Percentiles rank a stretch among this genome's conserved stretches.
phyloP scores from a whole-genome alignment of 495 filamentous ascomycete genomes.

The Daldinia caldariorum region DNA sequence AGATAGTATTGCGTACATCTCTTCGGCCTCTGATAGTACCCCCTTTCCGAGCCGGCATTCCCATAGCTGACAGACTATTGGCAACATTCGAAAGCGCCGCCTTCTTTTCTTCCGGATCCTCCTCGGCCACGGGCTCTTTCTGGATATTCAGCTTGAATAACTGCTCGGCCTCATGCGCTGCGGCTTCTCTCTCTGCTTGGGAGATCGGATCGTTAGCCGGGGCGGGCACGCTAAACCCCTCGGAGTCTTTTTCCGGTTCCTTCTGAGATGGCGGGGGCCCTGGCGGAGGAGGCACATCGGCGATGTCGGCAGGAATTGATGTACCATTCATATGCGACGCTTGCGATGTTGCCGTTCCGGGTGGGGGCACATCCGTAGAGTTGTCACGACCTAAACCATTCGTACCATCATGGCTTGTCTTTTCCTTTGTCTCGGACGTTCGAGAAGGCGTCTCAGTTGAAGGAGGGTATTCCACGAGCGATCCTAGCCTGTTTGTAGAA shows the following conservation, averaged over 20 bases:
- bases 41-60: constrained; percentile 69
- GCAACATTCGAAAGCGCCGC: constrained; percentile 90
- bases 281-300: constrained; percentile 58
- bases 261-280: constrained; percentile 58
- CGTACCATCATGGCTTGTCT: constrained; percentile 55
- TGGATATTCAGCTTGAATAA: constrained; percentile 91
- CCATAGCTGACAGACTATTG: constrained; percentile 73
- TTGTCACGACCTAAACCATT: constrained; percentile 53
- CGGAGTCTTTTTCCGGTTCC: constrained; percentile 62
- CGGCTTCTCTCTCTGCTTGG: constrained; percentile 81
- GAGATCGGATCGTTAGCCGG: constrained; percentile 80
- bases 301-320: constrained; percentile 48
- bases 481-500: constrained; percentile 60
- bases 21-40: constrained; percentile 87
- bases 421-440: constrained; percentile 46
- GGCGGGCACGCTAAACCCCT: constrained; percentile 76
- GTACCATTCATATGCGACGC: constrained; percentile 54
- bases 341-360: constrained; percentile 41
- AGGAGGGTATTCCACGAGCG: constrained; percentile 61
- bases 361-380: constrained; percentile 42
- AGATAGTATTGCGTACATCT: constrained; percentile 90
- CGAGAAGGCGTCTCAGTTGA: constrained; percentile 42
- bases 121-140: constrained; percentile 92
- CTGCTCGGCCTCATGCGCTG: constrained; percentile 70
- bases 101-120: constrained; percentile 82